A percentile compares a stretch with the other conserved stretches of the same genome.
Conservation (phyloP, 805 yeast genomes). For the Kodamaea fukazawae region DNA sequence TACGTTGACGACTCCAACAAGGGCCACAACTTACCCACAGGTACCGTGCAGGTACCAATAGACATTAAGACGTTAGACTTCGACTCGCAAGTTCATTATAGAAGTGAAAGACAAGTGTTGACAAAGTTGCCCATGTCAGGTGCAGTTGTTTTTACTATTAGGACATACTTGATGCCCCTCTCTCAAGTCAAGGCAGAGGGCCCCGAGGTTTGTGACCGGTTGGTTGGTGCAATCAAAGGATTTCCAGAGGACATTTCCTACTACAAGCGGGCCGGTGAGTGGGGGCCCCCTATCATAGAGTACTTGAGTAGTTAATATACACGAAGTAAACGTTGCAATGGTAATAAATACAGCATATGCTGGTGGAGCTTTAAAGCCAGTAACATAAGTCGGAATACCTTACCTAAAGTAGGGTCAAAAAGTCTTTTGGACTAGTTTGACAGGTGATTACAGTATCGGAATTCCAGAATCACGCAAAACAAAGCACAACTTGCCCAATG, state of each 20-base stretch:
- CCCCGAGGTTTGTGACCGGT: constrained; percentile 42
- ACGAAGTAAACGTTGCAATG: too few relatives aligned
- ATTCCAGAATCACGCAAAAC: too few relatives aligned
- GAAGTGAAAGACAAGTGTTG: constrained; percentile 43
- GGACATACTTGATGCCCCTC: constrained; percentile 40
- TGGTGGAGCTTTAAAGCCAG: too few relatives aligned
- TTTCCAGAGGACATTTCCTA: constrained; percentile 56
- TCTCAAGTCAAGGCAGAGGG: constrained; percentile 30
- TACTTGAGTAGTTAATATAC: constrained; percentile 8
- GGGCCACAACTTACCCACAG: constrained; percentile 35
- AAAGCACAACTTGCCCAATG: too few relatives aligned
- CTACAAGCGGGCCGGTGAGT: constrained; percentile 61
- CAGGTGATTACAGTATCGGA: too few relatives aligned
- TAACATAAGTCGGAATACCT: too few relatives aligned
- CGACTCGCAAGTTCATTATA: constrained; percentile 36
- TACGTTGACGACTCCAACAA: constrained; percentile 41
- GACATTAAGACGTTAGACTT: constrained; percentile 34
- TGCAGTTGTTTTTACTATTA: constrained; percentile 40
- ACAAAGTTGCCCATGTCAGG: constrained; percentile 38
- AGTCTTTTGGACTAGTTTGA: too few relatives aligned
- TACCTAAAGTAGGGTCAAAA: too few relatives aligned
- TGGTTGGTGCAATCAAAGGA: constrained; percentile 62
- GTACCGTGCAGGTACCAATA: constrained; percentile 22
- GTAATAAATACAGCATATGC: too few relatives aligned
- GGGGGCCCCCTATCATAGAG: constrained; percentile 62